phyloP scores from a whole-genome alignment of 2,329 filamentous ascomycete genomes.

The Ilyonectria mors-panacis region DNA sequence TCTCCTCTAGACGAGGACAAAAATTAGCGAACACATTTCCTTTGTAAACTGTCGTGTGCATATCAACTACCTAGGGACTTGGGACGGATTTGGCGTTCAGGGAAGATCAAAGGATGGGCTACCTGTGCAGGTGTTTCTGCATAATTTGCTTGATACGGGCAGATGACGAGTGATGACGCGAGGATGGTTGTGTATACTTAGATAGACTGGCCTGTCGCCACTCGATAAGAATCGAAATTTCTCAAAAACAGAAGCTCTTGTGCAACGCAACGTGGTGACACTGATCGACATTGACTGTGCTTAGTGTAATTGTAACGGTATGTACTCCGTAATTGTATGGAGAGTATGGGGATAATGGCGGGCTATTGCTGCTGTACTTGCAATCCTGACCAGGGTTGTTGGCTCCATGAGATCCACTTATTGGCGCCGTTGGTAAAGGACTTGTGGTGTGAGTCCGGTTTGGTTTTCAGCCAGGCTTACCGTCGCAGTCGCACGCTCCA shows the following conservation, averaged over 20 bases:
- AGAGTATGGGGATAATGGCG: not conserved
- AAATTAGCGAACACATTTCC: constrained; percentile 42
- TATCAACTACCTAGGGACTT: constrained; percentile 35
- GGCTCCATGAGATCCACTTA: not conserved
- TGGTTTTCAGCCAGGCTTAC: not conserved
- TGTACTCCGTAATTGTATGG: not conserved
- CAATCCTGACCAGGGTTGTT: not conserved
- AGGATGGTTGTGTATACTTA: constrained; percentile 48
- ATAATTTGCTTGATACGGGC: constrained; percentile 44
- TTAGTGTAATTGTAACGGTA: not conserved
- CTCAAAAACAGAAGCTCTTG: constrained; percentile 24
- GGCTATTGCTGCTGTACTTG: not conserved
- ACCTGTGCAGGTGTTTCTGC: constrained; percentile 37
- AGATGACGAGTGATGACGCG: constrained; percentile 48
- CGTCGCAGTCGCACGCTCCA: not conserved
- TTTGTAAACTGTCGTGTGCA: constrained; percentile 43
- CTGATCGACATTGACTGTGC: not conserved
- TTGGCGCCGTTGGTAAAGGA: not conserved
- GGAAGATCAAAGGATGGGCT: constrained; percentile 39
- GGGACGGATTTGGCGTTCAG: constrained; percentile 43
- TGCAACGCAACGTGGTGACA: not conserved
- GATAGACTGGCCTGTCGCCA: constrained; percentile 48
- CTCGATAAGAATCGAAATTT: constrained; percentile 43
- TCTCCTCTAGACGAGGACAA: constrained; percentile 35
- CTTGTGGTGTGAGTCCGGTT: not conserved